phyloP scores from a whole-genome alignment of 768 basidiomycete genomes.

The Terana coerulea region DNA sequence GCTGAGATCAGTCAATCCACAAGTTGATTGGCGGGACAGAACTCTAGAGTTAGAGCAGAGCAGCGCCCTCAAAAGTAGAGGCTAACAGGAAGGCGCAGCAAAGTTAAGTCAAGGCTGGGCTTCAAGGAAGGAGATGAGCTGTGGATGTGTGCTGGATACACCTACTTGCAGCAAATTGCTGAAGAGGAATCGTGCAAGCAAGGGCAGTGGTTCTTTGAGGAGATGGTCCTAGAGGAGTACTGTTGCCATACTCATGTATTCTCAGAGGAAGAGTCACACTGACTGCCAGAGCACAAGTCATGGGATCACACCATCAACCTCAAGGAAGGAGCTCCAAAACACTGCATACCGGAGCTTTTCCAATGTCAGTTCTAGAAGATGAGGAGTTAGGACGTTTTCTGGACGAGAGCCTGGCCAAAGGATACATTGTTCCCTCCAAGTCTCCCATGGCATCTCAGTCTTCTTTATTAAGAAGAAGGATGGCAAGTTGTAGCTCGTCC shows the following conservation, averaged over 20 bases:
- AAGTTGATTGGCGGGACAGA: constrained; percentile 1
- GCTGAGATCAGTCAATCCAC: neutral
- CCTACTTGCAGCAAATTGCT: neutral
- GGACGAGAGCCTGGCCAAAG: constrained; percentile 20
- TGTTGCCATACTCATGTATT: constrained; percentile 20
- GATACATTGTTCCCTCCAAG: constrained; percentile 16
- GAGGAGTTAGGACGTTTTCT: constrained; percentile 18
- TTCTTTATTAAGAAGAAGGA: constrained; percentile 36
- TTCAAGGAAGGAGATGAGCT: constrained; percentile 1
- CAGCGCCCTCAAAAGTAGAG: neutral
- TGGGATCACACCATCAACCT: constrained; percentile 20
- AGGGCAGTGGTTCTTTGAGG: too few relatives aligned
- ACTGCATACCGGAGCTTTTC: constrained; percentile 14
- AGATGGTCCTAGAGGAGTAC: constrained; percentile 12
- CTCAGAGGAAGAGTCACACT: constrained; percentile 18
- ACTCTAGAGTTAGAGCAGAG: neutral
- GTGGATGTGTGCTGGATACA: neutral
- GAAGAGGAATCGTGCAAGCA: too few relatives aligned
- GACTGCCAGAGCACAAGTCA: constrained; percentile 13
- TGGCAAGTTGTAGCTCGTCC: constrained; percentile 24
- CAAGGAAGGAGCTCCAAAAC: constrained; percentile 8
- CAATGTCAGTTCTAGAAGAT: constrained; percentile 19
- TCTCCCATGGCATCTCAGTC: constrained; percentile 17
- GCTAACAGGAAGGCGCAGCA: neutral
- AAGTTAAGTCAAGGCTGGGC: neutral